Conservation (phyloP, 2,329 filamentous ascomycete species). For the Hysterium pulicare region DNA sequence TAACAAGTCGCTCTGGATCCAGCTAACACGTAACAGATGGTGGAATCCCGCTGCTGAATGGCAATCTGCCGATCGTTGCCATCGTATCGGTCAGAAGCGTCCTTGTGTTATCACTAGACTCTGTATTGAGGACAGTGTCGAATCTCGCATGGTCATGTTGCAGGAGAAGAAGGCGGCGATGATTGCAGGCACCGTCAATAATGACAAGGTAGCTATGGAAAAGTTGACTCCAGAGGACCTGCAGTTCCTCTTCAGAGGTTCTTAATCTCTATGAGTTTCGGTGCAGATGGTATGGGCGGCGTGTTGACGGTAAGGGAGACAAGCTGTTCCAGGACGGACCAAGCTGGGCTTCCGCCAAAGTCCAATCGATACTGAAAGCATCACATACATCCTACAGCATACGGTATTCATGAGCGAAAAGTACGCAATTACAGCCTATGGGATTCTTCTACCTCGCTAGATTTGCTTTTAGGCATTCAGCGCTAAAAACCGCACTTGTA, state of each 20-base stretch:
- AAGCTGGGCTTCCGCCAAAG: too few species aligned
- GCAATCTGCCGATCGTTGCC: constrained; percentile 83
- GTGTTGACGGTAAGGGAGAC: too few species aligned
- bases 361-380: too few species aligned
- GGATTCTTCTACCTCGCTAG: too few species aligned
- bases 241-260: constrained; percentile 91
- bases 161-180: constrained; percentile 99
- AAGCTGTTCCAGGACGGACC: too few species aligned
- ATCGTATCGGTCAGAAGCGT: constrained; percentile 91
- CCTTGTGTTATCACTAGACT: constrained; percentile 92
- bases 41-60: constrained; percentile 99
- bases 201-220: constrained; percentile 86
- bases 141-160: constrained; percentile 89
- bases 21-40: constrained; percentile 70
- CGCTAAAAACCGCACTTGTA: too few species aligned
- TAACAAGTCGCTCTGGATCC: neutral
- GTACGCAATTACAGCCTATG: too few species aligned
- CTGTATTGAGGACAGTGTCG: constrained; percentile 95
- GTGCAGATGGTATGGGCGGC: neutral
- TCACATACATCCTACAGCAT: too few species aligned
- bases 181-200: constrained; percentile 96
- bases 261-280: constrained; percentile 41
- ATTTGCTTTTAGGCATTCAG: too few species aligned
- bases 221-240: constrained; percentile 87
- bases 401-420: too few species aligned